Evolutionary conservation across 805 yeast species (phyloP).

Genomic region (Kazachstania psychrophila): DNA sequence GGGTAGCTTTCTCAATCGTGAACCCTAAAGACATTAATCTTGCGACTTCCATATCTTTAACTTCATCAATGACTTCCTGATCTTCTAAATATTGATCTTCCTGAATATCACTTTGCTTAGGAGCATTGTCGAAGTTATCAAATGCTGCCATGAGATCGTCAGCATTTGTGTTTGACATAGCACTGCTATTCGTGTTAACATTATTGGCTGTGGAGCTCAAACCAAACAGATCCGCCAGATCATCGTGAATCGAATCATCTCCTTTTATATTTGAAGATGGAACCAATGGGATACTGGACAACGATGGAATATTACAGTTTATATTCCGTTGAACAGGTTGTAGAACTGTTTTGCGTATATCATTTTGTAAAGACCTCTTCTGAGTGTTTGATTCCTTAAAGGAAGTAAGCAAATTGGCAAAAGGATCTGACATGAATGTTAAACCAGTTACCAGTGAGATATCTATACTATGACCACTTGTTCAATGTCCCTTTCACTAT

Average conservation of each 20-base stretch:
- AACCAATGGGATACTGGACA: not conserved
- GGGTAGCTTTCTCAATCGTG: slow-evolving; percentile 17
- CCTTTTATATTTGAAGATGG: not conserved
- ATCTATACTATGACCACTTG: not conserved
- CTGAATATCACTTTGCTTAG: not conserved
- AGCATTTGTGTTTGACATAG: not conserved
- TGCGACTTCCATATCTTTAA: slow-evolving; percentile 30
- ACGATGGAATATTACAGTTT: no score
- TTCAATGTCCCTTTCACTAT: no score
- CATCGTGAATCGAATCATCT: slow-evolving; percentile 9
- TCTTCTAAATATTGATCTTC: not conserved
- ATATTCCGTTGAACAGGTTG: no score
- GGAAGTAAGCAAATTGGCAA: slow-evolving; percentile 35
- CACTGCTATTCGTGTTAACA: not conserved
- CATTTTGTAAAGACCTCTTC: not conserved
- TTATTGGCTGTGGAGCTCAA: not conserved
- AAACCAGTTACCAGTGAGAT: not conserved
- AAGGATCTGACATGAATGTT: slow-evolving; percentile 30
- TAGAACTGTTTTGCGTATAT: no score
- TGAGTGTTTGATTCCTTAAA: slow-evolving; percentile 13
- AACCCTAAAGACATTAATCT: slow-evolving; percentile 27
- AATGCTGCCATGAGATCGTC: slow-evolving; percentile 21
- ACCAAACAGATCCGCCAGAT: slow-evolving; percentile 19
- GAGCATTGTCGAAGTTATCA: slow-evolving; percentile 9
- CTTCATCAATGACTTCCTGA: slow-evolving; percentile 23